A percentile compares a stretch with the other conserved stretches of the same genome.
These are phyloP conservation scores for Parasarocladium wereldwijsianum DNA, from an alignment of 2,329 filamentous ascomycete genomes.

Conservation along the genomic window DNA sequence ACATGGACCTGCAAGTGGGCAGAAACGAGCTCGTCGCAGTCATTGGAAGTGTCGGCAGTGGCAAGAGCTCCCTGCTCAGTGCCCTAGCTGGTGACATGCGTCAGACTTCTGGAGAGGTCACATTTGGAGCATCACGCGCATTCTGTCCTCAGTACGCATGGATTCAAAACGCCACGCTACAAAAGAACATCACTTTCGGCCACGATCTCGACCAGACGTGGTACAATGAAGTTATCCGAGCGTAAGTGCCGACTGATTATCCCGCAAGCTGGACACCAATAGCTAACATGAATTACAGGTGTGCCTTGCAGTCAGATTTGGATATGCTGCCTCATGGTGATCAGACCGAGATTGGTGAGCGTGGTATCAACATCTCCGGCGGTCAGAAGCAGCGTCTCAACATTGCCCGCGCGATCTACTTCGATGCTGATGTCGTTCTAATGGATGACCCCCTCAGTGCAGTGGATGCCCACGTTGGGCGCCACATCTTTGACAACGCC, in stretches of 20 bases:
- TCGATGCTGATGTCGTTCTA: constrained; percentile 50
- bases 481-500: constrained; percentile 81
- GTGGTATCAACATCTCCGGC: constrained; percentile 88
- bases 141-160: constrained; percentile 96
- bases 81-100: constrained; percentile 92
- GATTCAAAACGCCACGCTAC: constrained; percentile 86
- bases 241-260: constrained; percentile 30
- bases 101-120: constrained; percentile 58
- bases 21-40: constrained; percentile 67
- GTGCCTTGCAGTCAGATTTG: constrained; percentile 70
- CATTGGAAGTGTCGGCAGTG: constrained; percentile 81
- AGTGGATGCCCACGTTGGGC: constrained; percentile 55
- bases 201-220: constrained; percentile 60
- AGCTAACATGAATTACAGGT: constrained; percentile 28
- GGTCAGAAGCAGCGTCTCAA: constrained; percentile 93
- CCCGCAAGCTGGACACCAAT: constrained; percentile 5
- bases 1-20: constrained; percentile 52
- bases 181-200: constrained; percentile 84
- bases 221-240: constrained; percentile 74
- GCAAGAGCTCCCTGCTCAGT: constrained; percentile 79
- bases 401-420: constrained; percentile 71
- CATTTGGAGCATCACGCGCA: constrained; percentile 64
- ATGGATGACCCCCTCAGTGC: constrained; percentile 58
- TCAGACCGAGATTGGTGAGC: constrained; percentile 83
- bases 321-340: constrained; percentile 90